phyloP scores from a whole-genome alignment of 148 eudicot genomes.

The Rhododendron williamsianum region DNA sequence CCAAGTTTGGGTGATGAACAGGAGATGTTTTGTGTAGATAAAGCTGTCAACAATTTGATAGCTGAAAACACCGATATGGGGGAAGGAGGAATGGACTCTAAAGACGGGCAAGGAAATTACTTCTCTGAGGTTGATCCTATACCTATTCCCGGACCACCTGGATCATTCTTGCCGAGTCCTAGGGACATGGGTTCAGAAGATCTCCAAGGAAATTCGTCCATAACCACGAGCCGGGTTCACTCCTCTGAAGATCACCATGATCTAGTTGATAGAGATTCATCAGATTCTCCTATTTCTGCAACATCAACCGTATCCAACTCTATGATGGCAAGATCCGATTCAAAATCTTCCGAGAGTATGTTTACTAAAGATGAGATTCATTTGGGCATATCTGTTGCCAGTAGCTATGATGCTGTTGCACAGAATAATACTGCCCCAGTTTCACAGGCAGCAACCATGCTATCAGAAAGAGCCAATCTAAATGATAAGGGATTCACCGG shows the following conservation, averaged over 20 bases:
- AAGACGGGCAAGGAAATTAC: constrained; percentile 31
- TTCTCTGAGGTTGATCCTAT: constrained; percentile 31
- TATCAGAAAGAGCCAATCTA: constrained; percentile 19
- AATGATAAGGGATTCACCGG: constrained; percentile 18
- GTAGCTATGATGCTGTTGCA: constrained; percentile 11
- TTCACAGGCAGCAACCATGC: constrained; percentile 15
- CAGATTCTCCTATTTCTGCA: constrained; percentile 52
- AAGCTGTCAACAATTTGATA: constrained; percentile 20
- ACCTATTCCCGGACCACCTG: constrained; percentile 35
- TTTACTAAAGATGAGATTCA: constrained; percentile 18
- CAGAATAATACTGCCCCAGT: constrained; percentile 19
- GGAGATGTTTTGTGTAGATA: constrained; percentile 28
- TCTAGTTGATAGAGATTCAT: constrained; percentile 34
- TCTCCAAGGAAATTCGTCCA: constrained; percentile 48
- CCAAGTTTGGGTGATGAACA: constrained; percentile 20
- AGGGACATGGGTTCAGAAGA: constrained; percentile 27
- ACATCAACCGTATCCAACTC: constrained; percentile 50
- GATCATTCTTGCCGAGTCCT: constrained; percentile 35
- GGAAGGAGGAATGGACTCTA: constrained; percentile 23
- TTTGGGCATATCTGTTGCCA: constrained; percentile 23
- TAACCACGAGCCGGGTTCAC: constrained; percentile 39
- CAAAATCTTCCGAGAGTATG: constrained; percentile 19
- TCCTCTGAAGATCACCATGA: constrained; percentile 43
- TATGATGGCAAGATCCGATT: constrained; percentile 22
- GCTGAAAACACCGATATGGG: constrained; percentile 14